Percentiles rank a stretch among this genome's conserved stretches.
These are phyloP conservation scores for Silene vulgaris DNA, from an alignment of 179 eudicot genomes.

Conservation along the genomic window DNA sequence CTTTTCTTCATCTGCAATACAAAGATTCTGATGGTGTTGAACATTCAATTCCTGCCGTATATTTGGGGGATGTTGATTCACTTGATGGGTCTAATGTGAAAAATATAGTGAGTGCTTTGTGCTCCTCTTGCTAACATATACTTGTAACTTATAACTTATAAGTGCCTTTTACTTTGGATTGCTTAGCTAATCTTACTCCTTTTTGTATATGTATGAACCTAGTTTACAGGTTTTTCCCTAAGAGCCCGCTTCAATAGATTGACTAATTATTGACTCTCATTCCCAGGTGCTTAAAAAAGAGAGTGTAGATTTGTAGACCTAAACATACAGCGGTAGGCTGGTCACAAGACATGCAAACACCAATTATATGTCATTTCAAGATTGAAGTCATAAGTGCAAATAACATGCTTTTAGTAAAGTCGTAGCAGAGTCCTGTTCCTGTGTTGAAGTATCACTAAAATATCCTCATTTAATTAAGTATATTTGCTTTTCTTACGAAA, in stretches of 20 bases:
- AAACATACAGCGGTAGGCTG: neutral
- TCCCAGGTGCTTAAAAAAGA: neutral
- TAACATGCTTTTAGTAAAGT: constrained; percentile 5
- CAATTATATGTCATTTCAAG: neutral
- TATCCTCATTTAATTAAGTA: neutral
- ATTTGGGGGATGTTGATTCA: constrained; percentile 68
- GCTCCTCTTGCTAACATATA: constrained; percentile 13
- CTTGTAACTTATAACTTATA: neutral
- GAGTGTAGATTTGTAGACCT: neutral
- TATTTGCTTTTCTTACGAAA: neutral
- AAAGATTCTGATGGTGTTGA: constrained; percentile 60
- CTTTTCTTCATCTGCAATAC: constrained; percentile 71
- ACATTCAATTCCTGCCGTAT: constrained; percentile 69
- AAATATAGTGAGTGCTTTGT: constrained; percentile 50
- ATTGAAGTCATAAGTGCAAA: neutral
- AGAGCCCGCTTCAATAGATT: constrained; percentile 4
- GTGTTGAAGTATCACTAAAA: neutral
- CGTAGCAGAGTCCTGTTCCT: neutral
- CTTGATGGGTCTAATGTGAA: constrained; percentile 52
- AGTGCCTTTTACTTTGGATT: neutral
- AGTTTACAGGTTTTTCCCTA: neutral
- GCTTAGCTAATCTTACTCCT: constrained; percentile 10
- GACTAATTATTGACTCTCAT: neutral
- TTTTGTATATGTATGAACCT: neutral
- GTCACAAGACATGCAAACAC: neutral